Percentiles rank a stretch among this genome's conserved stretches.
Conservation (phyloP, 352 stramenopile species). For the Peronospora belbahrii region DNA sequence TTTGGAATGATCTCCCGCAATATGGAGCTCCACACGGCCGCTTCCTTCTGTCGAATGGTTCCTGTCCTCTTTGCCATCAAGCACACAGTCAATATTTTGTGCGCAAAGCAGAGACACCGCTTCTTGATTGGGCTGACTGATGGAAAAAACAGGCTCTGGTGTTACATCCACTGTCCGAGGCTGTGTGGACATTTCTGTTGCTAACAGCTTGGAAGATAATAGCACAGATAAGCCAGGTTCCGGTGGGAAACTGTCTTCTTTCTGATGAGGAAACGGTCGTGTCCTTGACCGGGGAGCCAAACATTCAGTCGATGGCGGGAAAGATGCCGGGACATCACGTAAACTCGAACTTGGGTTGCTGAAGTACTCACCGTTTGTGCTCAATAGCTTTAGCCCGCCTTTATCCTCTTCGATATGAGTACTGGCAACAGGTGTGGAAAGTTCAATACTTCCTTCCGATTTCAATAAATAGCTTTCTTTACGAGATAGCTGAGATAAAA, state of each 20-base stretch:
- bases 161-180: background rate
- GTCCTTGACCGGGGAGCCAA: conserved; percentile 25
- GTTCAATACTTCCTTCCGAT: conserved; percentile 7
- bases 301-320: conserved; percentile 27
- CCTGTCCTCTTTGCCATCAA: conserved; percentile 10
- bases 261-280: conserved; percentile 3
- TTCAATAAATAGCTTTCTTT: conserved; percentile 16
- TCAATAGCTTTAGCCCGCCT: conserved; percentile 13
- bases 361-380: conserved; percentile 30
- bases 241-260: conserved; percentile 5
- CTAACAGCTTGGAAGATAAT: background rate
- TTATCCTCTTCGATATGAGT: conserved; percentile 9
- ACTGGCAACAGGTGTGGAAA: conserved; percentile 4
- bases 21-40: conserved; percentile 5
- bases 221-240: background rate
- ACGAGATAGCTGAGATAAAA: conserved; percentile 8
- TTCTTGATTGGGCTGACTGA: background rate
- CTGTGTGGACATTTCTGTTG: background rate
- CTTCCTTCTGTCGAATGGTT: conserved; percentile 6
- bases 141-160: background rate
- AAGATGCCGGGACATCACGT: conserved; percentile 9
- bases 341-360: conserved; percentile 30
- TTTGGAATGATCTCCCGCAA: conserved; percentile 1
- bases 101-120: background rate
- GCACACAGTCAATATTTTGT: conserved; percentile 1